A percentile compares a stretch with the other conserved stretches of the same genome.
Evolutionary conservation across 2,329 filamentous ascomycete species (phyloP).

Genomic region (Aureobasidium sp.): DNA sequence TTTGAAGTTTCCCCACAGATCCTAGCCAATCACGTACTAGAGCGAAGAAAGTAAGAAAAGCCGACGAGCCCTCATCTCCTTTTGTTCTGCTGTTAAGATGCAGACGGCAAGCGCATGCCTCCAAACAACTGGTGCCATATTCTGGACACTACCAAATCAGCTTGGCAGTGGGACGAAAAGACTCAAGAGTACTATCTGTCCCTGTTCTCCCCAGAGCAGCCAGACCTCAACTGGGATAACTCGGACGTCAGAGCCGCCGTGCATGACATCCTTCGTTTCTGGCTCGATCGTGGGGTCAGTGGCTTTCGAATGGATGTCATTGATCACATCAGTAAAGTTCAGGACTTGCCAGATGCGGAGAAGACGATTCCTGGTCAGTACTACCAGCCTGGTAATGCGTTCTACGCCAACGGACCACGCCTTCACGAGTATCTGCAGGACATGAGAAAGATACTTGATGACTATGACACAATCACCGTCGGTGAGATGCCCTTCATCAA

Average conservation of each 20-base stretch:
- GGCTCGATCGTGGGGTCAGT: slow-evolving; percentile 62
- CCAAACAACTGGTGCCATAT: slow-evolving; percentile 62
- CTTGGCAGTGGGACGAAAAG: slow-evolving; percentile 63
- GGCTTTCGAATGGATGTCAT: slow-evolving; percentile 30
- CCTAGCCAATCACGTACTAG: no score
- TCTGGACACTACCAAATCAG: slow-evolving; percentile 52
- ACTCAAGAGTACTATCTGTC: slow-evolving; percentile 70
- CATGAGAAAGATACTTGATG: slow-evolving; percentile 33
- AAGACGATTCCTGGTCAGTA: neutral
- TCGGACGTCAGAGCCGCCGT: slow-evolving; percentile 58
- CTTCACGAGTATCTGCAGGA: slow-evolving; percentile 41
- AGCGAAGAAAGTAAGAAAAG: no score
- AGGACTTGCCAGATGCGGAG: slow-evolving; percentile 2
- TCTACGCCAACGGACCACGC: slow-evolving; percentile 25
- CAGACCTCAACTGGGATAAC: slow-evolving; percentile 80
- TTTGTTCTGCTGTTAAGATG: no score
- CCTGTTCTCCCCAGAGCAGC: slow-evolving; percentile 67
- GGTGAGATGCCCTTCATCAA: slow-evolving; percentile 43
- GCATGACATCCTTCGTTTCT: slow-evolving; percentile 57
- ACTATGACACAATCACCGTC: slow-evolving; percentile 44
- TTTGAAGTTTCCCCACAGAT: no score
- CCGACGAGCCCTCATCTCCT: no score
- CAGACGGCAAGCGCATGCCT: slow-evolving; percentile 56
- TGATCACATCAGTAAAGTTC: neutral
- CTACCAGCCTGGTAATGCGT: slow-evolving; percentile 16